Evolutionary conservation across 2,329 filamentous ascomycete genomes (phyloP).

Genomic region (Alternaria sp.): DNA sequence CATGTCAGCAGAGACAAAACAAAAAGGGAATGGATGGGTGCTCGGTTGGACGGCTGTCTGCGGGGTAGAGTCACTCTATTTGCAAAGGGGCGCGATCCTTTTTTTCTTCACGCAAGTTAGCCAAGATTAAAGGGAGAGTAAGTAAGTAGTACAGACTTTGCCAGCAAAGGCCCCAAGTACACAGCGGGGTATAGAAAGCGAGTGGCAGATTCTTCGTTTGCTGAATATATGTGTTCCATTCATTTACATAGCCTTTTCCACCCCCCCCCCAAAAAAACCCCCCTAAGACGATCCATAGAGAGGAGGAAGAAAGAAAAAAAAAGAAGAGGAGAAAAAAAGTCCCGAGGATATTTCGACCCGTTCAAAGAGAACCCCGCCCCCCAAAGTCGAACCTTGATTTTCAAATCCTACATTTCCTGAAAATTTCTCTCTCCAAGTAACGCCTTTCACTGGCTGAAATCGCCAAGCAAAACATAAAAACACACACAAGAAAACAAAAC

Average conservation of each 20-base stretch:
- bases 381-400: background rate
- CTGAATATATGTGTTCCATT: constrained; percentile 16
- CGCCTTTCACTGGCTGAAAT: constrained; percentile 12
- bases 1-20: background rate
- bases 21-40: background rate
- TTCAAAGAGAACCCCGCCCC: background rate
- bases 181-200: background rate
- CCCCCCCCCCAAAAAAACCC: background rate
- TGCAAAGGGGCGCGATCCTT: too few species aligned
- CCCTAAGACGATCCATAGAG: constrained; percentile 4
- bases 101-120: background rate
- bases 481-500: constrained; percentile 1
- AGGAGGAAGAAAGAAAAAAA: background rate
- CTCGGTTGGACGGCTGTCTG: background rate
- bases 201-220: background rate
- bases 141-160: too few species aligned
- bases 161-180: too few species aligned
- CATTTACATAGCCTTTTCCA: constrained; percentile 18
- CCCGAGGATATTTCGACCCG: constrained; percentile 4
- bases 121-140: background rate
- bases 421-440: background rate
- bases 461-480: constrained; percentile 9
- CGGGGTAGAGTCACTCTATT: too few species aligned
- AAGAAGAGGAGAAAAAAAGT: background rate
- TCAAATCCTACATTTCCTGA: background rate